These are phyloP conservation scores for Chytridium lagenaria DNA, from an alignment of 371 early-diverging fungal genomes.

Conservation along the genomic window DNA sequence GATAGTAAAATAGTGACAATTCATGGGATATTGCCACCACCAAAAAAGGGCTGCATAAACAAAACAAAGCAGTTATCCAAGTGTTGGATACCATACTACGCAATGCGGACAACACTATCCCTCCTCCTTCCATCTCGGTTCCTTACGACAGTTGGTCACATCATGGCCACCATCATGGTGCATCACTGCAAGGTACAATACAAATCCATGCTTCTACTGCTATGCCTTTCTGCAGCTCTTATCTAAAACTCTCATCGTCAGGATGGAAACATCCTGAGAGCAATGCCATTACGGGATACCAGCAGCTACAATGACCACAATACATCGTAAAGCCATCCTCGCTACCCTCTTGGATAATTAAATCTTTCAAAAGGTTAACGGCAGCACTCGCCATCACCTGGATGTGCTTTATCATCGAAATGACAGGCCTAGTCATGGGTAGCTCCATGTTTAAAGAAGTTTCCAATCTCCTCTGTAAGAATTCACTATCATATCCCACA, in stretches of 20 bases:
- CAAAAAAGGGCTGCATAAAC: no score
- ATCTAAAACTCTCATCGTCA: conserved; percentile 10
- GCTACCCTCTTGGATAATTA: no score
- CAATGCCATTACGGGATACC: conserved; percentile 44
- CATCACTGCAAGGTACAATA: conserved; percentile 42
- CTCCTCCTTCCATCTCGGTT: conserved; percentile 51
- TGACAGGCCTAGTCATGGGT: conserved; percentile 44
- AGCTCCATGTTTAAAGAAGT: conserved; percentile 44
- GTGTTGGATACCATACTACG: no score
- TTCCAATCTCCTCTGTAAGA: conserved; percentile 40
- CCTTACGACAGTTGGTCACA: conserved; percentile 44
- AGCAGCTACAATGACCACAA: conserved; percentile 34
- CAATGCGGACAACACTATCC: conserved; percentile 33
- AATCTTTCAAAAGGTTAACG: conserved; percentile 32
- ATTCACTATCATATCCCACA: background rate
- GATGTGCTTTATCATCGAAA: conserved; percentile 49
- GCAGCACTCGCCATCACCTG: conserved; percentile 49
- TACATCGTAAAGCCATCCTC: conserved; percentile 42
- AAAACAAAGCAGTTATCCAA: no score
- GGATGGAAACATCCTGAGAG: conserved; percentile 45
- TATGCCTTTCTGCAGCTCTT: background rate
- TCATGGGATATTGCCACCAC: no score
- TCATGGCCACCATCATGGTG: conserved; percentile 51
- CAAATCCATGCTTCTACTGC: background rate
- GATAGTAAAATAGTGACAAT: no score